Conservation (phyloP, 2,329 filamentous ascomycete species). For the Exophiala sp. region DNA sequence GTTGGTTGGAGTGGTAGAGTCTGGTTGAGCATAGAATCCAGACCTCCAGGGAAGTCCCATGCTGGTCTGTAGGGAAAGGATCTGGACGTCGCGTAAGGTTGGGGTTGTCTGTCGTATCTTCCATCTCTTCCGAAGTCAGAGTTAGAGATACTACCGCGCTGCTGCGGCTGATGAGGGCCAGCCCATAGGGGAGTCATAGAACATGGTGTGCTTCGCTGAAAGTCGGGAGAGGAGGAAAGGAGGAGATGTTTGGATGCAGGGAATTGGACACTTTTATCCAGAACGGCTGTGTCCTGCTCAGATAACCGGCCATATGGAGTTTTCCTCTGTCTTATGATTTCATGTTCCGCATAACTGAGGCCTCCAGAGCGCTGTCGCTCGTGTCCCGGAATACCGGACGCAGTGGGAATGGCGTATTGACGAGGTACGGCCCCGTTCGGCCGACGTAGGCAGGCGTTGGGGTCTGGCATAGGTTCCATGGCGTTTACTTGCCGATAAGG, state of each 20-base stretch:
- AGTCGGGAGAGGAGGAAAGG: slow-evolving; percentile 52
- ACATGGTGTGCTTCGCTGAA: slow-evolving; percentile 5
- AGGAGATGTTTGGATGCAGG: slow-evolving; percentile 79
- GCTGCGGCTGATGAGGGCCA: slow-evolving; percentile 28
- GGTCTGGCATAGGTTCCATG: slow-evolving; percentile 21
- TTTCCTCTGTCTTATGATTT: slow-evolving; percentile 66
- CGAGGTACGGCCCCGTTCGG: slow-evolving; percentile 13
- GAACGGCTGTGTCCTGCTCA: slow-evolving; percentile 75
- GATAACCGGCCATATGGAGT: slow-evolving; percentile 91
- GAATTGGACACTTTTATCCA: slow-evolving; percentile 65
- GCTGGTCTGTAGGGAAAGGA: slow-evolving; percentile 20
- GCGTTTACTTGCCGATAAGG: slow-evolving; percentile 9
- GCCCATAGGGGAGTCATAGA: slow-evolving; percentile 32
- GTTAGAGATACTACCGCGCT: background rate
- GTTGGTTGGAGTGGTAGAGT: slow-evolving; percentile 41
- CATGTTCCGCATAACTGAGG: slow-evolving; percentile 51
- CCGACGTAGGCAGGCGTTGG: slow-evolving; percentile 11
- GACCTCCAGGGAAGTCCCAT: slow-evolving; percentile 36
- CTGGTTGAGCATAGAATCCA: slow-evolving; percentile 59
- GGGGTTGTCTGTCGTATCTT: slow-evolving; percentile 12
- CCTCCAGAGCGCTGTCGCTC: slow-evolving; percentile 16
- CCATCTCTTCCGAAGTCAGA: slow-evolving; percentile 12
- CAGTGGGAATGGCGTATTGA: slow-evolving; percentile 26
- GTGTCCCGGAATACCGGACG: slow-evolving; percentile 7
- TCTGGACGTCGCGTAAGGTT: slow-evolving; percentile 11